These are phyloP conservation scores for Cercospora sp. DNA, from an alignment of 2,329 filamentous ascomycete genomes.

Conservation along the genomic window DNA sequence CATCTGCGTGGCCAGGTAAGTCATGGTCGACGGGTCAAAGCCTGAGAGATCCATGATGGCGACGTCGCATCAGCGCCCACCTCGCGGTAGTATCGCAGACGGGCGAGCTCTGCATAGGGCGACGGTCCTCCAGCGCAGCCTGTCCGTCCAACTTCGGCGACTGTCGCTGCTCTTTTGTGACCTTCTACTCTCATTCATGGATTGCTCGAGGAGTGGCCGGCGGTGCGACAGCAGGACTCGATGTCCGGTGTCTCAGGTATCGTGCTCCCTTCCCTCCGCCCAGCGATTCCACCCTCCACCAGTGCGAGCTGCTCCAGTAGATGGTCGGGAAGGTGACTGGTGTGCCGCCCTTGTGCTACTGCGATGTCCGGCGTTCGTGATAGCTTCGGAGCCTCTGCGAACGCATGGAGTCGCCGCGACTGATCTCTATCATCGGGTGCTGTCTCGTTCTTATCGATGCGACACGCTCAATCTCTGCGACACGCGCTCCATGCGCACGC, in stretches of 20 bases:
- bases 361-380: constrained; percentile 16
- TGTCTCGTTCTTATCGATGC: too few species aligned
- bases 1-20: constrained; percentile 60
- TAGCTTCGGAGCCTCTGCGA: constrained; percentile 13
- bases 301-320: constrained; percentile 20
- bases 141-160: constrained; percentile 2
- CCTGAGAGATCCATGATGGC: constrained; percentile 33
- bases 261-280: not conserved
- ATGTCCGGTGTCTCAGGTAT: not conserved
- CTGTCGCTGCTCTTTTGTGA: not conserved
- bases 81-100: constrained; percentile 17
- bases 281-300: constrained; percentile 12
- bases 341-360: constrained; percentile 24
- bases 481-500: not conserved
- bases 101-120: constrained; percentile 23
- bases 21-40: constrained; percentile 50
- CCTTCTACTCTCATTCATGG: not conserved
- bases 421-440: not conserved
- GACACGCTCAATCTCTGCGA: not conserved
- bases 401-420: constrained; percentile 16
- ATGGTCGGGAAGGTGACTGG: constrained; percentile 19
- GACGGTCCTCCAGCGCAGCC: not conserved
- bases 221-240: not conserved
- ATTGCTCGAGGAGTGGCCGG: not conserved
- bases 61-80: constrained; percentile 26